Evolutionary conservation across 768 basidiomycete genomes (phyloP), one percentile per base, ranked within the genome.

Genomic region (Agaricus subrufescens): DNA sequence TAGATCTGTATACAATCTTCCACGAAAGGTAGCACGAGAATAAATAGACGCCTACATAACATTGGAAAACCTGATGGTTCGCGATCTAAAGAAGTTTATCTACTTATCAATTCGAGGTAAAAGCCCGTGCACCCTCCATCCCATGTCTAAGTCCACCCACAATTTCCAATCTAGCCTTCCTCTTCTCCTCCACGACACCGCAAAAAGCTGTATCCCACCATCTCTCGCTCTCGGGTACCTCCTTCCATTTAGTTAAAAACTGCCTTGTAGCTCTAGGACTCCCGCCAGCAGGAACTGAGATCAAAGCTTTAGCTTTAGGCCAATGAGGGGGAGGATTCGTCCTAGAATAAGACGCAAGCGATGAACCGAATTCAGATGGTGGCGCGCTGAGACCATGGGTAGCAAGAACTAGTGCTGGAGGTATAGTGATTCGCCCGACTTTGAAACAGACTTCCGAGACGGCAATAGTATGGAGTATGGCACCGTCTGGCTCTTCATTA

Each of bases 371-470:
- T 62, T 60, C 54, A 3, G 68, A 50, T 12, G 71, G 59, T 7
- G 71, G 62, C 1, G 64, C 68, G 23, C 71, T 69, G 58, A 85
- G 82, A 0, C 89, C 89, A 57, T 86, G 83, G 1, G 72, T 60
- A 1, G 82, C 85, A 34, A 89, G 67, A 10, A 79, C 78, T 58
- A 91, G 56, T 3, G 75, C 74, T 11, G 89, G 89, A 1, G 89
- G 89, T 52, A 89, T 76, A 19, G 87, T 90, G 58, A 91, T 85
- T 1, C 88, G 79, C 0, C 83, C 84, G 25, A 77, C 64, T 66
- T 91, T 91, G 77, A 83, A 89, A 64, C 86, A 88, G 25, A 81
- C 55, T 52, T 81, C 82, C 27, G 83, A 83, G 54, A 91, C 70
- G 48, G 79, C 74, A 58, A 90, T 65, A 57, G 87, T 86, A 66